phyloP scores from a whole-genome alignment of 768 basidiomycete genomes.

The Clathrus columnatus region DNA sequence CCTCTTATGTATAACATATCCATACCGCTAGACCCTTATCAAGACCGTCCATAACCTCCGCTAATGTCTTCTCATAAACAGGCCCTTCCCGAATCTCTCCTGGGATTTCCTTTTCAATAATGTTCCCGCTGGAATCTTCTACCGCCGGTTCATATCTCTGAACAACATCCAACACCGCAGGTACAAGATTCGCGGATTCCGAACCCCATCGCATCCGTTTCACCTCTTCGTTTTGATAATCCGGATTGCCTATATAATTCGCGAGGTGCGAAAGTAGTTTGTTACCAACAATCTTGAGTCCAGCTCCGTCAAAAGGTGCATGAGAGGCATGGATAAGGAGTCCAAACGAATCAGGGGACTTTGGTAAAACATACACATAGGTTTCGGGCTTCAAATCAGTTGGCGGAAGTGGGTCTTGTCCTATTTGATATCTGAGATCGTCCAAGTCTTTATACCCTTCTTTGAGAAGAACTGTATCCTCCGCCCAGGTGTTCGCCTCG shows the following conservation, averaged over 20 bases:
- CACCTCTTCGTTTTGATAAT: not conserved
- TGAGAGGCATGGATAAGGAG: constrained; percentile 20
- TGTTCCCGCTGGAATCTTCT: not conserved
- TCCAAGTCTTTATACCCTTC: constrained; percentile 15
- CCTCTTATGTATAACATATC: too few relatives aligned
- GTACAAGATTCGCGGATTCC: constrained; percentile 17
- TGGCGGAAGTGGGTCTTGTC: constrained; percentile 13
- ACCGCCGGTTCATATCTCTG: not conserved
- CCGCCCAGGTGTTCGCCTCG: constrained; percentile 16
- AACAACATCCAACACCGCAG: constrained; percentile 7
- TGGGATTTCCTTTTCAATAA: constrained; percentile 9
- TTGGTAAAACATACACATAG: constrained; percentile 18
- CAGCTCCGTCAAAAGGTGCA: constrained; percentile 20
- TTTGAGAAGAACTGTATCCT: constrained; percentile 15
- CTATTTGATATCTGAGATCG: constrained; percentile 13
- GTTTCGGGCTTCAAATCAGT: constrained; percentile 16
- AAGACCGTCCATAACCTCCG: not conserved
- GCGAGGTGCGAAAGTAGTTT: constrained; percentile 11
- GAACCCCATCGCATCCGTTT: constrained; percentile 14
- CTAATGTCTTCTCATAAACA: constrained; percentile 12
- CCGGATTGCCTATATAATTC: constrained; percentile 1
- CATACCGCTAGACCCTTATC: constrained; percentile 2
- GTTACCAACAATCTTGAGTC: constrained; percentile 17
- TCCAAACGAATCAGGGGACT: constrained; percentile 12
- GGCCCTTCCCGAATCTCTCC: constrained; percentile 14